Conservation (phyloP, 2,329 filamentous ascomycete species). For the Metarhizium guizhouense region DNA sequence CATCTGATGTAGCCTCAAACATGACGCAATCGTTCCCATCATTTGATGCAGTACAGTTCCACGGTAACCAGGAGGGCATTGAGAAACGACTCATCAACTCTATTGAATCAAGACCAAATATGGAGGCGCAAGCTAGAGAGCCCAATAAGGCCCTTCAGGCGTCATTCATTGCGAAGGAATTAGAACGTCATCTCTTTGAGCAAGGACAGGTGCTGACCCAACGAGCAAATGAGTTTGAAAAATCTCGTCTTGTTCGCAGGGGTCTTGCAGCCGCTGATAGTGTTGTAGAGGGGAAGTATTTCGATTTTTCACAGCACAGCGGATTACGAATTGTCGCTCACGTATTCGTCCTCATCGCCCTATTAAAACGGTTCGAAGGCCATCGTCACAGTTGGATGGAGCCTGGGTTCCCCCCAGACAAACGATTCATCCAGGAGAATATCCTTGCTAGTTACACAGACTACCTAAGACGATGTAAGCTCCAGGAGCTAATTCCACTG, state of each 20-base stretch:
- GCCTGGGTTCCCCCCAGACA: constrained; percentile 11
- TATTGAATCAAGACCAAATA: constrained; percentile 48
- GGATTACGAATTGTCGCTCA: constrained; percentile 62
- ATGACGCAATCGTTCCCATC: constrained; percentile 50
- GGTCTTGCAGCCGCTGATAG: constrained; percentile 17
- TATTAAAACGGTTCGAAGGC: constrained; percentile 51
- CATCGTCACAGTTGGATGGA: constrained; percentile 9
- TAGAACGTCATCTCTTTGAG: constrained; percentile 48
- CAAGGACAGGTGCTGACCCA: constrained; percentile 38
- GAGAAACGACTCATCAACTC: constrained; percentile 50
- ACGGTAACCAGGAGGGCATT: constrained; percentile 44
- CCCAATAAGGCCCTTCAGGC: constrained; percentile 71
- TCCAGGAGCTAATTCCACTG: constrained; percentile 73
- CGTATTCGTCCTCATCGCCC: constrained; percentile 53
- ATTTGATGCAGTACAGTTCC: constrained; percentile 56
- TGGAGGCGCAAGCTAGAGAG: constrained; percentile 48
- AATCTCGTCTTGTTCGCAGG: constrained; percentile 19
- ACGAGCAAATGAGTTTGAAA: constrained; percentile 12
- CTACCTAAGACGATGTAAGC: constrained; percentile 60
- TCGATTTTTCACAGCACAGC: constrained; percentile 49
- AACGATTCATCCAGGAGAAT: constrained; percentile 54
- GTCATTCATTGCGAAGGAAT: constrained; percentile 58
- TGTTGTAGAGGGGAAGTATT: constrained; percentile 36
- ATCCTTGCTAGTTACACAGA: constrained; percentile 76
- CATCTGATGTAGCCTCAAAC: constrained; percentile 42